Percentiles rank a stretch among this genome's conserved stretches.
phyloP scores from a whole-genome alignment of 768 basidiomycete species.

The Steccherinum ochraceum region DNA sequence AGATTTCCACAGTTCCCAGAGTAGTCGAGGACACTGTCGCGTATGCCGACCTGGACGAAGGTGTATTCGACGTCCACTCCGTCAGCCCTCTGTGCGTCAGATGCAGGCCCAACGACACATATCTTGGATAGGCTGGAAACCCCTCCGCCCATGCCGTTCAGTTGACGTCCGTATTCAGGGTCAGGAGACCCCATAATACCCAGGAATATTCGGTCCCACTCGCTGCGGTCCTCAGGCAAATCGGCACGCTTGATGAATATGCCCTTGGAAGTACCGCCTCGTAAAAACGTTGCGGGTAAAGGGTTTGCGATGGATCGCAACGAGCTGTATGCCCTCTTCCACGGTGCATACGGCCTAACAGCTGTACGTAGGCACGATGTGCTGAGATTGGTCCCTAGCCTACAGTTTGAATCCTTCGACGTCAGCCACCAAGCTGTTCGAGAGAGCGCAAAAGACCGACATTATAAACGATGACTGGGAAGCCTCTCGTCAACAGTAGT shows the following conservation, averaged over 20 bases:
- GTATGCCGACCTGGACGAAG: constrained; percentile 52
- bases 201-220: constrained; percentile 60
- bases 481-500: no score
- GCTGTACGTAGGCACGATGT: no score
- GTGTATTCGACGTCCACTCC: constrained; percentile 66
- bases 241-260: constrained; percentile 51
- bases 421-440: no score
- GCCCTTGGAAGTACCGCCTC: constrained; percentile 77
- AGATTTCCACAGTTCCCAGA: constrained; percentile 76
- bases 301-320: constrained; percentile 20
- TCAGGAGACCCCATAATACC: constrained; percentile 83
- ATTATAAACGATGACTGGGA: no score
- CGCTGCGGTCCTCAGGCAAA: constrained; percentile 42
- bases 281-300: constrained; percentile 42
- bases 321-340: background rate
- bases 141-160: constrained; percentile 81
- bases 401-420: no score
- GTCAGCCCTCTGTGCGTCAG: constrained; percentile 30
- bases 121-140: constrained; percentile 72
- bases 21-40: constrained; percentile 54
- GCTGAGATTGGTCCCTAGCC: no score
- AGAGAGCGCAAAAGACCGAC: no score
- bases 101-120: constrained; percentile 52
- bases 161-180: constrained; percentile 55
- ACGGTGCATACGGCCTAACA: no score